These are phyloP conservation scores for Astrocystis sublimbata DNA, from an alignment of 495 filamentous ascomycete species.

Conservation along the genomic window DNA sequence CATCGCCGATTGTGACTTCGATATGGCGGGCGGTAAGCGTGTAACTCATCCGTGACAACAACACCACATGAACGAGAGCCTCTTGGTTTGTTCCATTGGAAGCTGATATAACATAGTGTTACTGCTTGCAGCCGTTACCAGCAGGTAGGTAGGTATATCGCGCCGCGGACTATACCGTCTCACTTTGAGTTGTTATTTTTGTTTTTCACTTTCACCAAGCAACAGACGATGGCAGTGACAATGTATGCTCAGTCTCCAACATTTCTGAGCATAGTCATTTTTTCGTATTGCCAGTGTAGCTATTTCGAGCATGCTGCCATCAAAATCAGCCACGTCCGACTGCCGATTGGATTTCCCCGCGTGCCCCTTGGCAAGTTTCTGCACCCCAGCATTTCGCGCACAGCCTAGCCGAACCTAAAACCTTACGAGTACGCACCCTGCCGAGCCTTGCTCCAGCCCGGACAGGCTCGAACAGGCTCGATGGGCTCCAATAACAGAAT, in stretches of 20 bases:
- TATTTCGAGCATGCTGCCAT: background rate
- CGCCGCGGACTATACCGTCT: no score
- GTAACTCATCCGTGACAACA: background rate
- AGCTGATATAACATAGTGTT: background rate
- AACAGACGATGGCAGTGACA: background rate
- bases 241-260: background rate
- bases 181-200: no score
- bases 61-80: background rate
- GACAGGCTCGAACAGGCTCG: no score
- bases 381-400: conserved; percentile 10
- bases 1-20: background rate
- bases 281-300: background rate
- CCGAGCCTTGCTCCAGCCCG: no score
- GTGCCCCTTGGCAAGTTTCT: conserved; percentile 1
- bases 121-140: no score
- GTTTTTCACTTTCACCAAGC: background rate
- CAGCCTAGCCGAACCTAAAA: background rate
- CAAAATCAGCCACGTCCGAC: background rate
- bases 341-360: background rate
- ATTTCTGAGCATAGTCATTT: background rate
- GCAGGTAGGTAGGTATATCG: no score
- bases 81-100: background rate
- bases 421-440: no score
- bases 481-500: no score
- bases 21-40: background rate